Percentiles rank a stretch among this genome's conserved stretches.
phyloP scores from a whole-genome alignment of 2,329 filamentous ascomycete genomes.

The Nannizziopsis barbatae region DNA sequence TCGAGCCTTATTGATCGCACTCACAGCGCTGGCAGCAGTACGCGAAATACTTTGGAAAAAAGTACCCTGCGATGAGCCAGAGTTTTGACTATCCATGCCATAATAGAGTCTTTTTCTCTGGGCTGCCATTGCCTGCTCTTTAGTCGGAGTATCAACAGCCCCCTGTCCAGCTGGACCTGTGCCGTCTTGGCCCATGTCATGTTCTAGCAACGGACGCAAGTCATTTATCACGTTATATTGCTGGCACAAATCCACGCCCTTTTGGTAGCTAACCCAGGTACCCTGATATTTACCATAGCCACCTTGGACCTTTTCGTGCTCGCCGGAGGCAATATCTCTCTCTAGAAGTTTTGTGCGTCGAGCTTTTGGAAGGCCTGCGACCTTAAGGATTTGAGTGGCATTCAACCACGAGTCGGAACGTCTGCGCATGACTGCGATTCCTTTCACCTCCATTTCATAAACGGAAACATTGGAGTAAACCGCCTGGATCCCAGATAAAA shows the following conservation, averaged over 20 bases:
- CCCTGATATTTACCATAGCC: conserved; percentile 99
- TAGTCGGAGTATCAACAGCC: conserved; percentile 85
- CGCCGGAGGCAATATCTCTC: conserved; percentile 90
- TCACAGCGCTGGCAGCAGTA: conserved; percentile 84
- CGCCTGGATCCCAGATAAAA: conserved; percentile 6
- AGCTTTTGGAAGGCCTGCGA: conserved; percentile 92
- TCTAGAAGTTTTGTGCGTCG: conserved; percentile 96
- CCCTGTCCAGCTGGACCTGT: conserved; percentile 60
- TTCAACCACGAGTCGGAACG: conserved; percentile 94
- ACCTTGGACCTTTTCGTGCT: conserved; percentile 97
- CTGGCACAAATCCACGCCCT: conserved; percentile 83
- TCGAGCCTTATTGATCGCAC: conserved; percentile 90
- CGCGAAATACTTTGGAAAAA: conserved; percentile 97
- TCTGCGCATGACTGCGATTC: conserved; percentile 87
- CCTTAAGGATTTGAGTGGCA: conserved; percentile 95
- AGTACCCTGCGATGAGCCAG: conserved; percentile 59
- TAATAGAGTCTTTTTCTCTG: conserved; percentile 88
- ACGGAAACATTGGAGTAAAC: conserved; percentile 60
- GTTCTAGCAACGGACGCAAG: conserved; percentile 39
- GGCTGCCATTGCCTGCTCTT: conserved; percentile 96
- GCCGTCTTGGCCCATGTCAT: conserved; percentile 39
- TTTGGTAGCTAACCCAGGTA: conserved; percentile 92
- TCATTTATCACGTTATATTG: conserved; percentile 49
- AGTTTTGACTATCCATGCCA: conserved; percentile 55
- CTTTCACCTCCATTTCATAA: conserved; percentile 97